A percentile compares a stretch with the other conserved stretches of the same genome.
These are phyloP conservation scores for Sporothrix inflata DNA, from an alignment of 2,329 filamentous ascomycete species.

Conservation along the genomic window DNA sequence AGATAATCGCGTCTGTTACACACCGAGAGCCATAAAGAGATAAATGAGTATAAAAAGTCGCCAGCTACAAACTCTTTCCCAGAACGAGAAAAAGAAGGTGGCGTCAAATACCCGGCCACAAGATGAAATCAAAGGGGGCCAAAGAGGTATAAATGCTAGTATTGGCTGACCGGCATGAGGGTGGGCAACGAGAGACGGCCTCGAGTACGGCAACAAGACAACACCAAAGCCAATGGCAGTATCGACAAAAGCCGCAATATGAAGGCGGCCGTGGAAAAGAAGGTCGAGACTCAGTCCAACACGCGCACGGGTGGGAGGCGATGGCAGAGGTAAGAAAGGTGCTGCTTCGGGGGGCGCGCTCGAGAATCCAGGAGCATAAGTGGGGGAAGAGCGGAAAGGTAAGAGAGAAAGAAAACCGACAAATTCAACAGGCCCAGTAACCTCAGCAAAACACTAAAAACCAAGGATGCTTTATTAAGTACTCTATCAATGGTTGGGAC, in stretches of 20 bases:
- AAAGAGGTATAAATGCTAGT: conserved; percentile 17
- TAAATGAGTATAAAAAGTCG: neutral
- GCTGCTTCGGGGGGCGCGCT: neutral
- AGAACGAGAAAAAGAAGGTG: neutral
- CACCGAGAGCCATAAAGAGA: conserved; percentile 4
- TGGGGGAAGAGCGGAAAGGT: no score
- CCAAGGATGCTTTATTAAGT: neutral
- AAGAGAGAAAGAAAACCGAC: neutral
- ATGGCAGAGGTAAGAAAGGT: neutral
- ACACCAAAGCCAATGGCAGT: neutral
- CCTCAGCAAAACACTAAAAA: neutral
- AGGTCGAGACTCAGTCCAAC: neutral
- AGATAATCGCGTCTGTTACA: conserved; percentile 3
- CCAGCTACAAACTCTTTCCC: neutral
- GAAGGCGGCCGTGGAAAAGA: neutral
- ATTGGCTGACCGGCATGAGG: neutral
- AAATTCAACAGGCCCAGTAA: neutral
- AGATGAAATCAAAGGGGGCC: neutral
- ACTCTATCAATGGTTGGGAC: neutral
- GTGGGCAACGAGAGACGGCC: neutral
- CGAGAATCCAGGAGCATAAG: neutral
- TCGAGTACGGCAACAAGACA: neutral
- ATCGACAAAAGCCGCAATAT: neutral
- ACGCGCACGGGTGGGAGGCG: neutral
- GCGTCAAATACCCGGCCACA: neutral